These are phyloP conservation scores for Syzygium aromaticum DNA, from an alignment of 345 rosid genomes.

Conservation along the genomic window DNA sequence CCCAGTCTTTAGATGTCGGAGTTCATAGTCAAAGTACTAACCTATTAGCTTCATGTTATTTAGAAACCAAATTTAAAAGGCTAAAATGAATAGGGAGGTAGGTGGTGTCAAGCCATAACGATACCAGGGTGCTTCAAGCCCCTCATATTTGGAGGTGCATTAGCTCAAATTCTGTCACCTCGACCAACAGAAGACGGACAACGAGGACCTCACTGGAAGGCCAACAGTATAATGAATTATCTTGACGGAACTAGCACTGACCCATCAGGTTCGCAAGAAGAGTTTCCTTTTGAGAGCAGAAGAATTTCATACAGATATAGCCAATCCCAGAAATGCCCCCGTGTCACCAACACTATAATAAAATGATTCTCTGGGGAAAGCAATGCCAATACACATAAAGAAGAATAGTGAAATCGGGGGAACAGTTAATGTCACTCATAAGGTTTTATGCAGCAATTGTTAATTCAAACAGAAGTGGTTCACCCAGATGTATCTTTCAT, in stretches of 20 bases:
- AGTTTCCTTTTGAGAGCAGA: background rate
- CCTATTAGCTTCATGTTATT: background rate
- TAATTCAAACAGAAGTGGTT: background rate
- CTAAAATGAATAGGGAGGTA: background rate
- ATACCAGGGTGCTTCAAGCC: background rate
- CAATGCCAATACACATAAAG: background rate
- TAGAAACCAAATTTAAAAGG: background rate
- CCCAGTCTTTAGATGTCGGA: background rate
- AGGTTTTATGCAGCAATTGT: background rate
- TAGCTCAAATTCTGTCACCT: background rate
- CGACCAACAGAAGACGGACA: background rate
- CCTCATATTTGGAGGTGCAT: background rate
- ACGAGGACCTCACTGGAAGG: background rate
- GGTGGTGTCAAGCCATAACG: background rate
- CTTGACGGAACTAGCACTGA: background rate
- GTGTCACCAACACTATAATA: too few species aligned
- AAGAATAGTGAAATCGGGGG: background rate
- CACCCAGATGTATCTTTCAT: background rate
- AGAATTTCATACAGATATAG: background rate
- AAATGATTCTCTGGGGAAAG: too few species aligned
- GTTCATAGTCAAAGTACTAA: background rate
- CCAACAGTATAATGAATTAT: background rate
- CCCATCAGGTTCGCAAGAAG: background rate
- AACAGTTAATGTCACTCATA: background rate
- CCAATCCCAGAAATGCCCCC: too few species aligned